Evolutionary conservation across 2,329 filamentous ascomycete genomes (phyloP), one percentile per base, ranked within the genome.

Genomic region (Paecilomyces formosus): DNA sequence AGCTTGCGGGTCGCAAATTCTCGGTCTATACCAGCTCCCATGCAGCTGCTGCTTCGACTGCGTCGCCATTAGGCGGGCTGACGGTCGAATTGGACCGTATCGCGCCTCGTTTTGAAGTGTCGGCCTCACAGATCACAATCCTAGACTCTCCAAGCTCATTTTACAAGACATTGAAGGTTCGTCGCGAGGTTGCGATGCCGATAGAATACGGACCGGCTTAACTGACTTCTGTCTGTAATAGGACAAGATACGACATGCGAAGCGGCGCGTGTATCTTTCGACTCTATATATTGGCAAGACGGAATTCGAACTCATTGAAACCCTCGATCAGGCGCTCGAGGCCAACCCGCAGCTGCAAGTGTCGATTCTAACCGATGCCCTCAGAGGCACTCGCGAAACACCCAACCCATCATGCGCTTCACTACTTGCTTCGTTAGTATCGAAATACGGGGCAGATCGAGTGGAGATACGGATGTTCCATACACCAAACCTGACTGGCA

Each of bases 391-490:
- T 4, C 85, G 94, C 63, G 94, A 99, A 74, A 88, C 90, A 0
- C 94, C 94, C 0, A 76, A 90, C 13, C 82, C 92, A 53, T 96
- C 92, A 64, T 94, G 88, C 73, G 94, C 92, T 2, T 97, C 92
- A 11, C 80, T 99, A 12, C 82, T 99, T 39, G 89, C 88, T 5
- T 88, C 92, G 0, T 78, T 99, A n/a, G 82, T 96, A 11, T 76
- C 82, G 6, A 90, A 96, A 66, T 96, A 97, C 74, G 92, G 93
- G 0, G 72, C 86, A 3, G 86, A 90, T 1, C 84, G 93, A 39
- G 92, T 99, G 49, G 91, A 97, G 69, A 86, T 99, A 62, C 88
- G 92, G 66, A 95, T 99, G 92, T 99, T 95, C 70, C 94, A 99
- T 74, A 99, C 94, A 0, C 94, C 94, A 0, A 99, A 99, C 68